Base-by-base conservation (phyloP, 768 basidiomycete species). In the Tubosaeta brunneosetosa region DNA sequence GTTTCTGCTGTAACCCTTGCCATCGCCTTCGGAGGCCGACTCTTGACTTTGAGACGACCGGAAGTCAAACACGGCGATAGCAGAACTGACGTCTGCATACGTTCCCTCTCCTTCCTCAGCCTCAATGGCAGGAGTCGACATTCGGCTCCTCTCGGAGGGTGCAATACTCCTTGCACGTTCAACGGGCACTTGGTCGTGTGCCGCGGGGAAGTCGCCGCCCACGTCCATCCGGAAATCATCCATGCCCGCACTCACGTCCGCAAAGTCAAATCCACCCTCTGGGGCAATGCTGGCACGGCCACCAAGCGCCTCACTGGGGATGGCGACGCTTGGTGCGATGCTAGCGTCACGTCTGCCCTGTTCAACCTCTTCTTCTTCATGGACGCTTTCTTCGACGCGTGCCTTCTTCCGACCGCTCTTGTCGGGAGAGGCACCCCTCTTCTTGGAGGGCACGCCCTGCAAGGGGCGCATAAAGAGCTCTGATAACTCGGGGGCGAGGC, bases 1-100 rank as follows among this genome's bases (percentile, higher is more conserved):
- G 63, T 94, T 94, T 73, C 83, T 86, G 72, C 91, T 92, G 68
- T 88, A 94, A 0, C 86, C 87, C 59, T 84, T 85, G 41, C 81
- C 77, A 34, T 87, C 85, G 40, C 73, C 71, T 22, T 78, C 79
- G 17, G 59, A 55, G 32, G 66, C 59, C 42, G 76, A 73, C 53
- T 80, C 75, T 51, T 76, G 63, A 53, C 70, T 70, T 61, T 84
- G 79, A 40, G 74, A 74, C 60, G 84, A 81, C 29, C 82, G 77
- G 10, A 76, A 73, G 64, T 92, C 92, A 66, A 94, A 93, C 56
- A 81, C 74, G n/a, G 86, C 84, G 58, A 94, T 89, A 0, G 86
- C 86, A 61, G 90, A 92, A 26, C 78, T 73, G 34, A 77, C 73
- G 66, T 91, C 86, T 8, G 84, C 84, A 58, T 85, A 86, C 4